Percentiles rank a stretch among this genome's conserved stretches.
Conservation (phyloP, 495 filamentous ascomycete genomes). For the Neurospora sp. region DNA sequence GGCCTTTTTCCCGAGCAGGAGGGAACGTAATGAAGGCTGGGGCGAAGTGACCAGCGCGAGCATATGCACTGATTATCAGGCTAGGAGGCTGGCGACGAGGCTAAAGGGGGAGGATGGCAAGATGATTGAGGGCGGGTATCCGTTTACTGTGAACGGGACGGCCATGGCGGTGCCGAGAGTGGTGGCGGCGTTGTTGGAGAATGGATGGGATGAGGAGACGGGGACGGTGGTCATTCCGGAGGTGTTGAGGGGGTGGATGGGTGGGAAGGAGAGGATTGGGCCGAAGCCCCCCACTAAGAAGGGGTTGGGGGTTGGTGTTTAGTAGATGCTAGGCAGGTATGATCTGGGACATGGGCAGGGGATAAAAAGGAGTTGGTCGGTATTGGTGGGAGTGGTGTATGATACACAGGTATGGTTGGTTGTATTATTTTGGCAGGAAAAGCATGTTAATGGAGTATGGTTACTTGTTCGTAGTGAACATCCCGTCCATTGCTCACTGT, state of each 20-base stretch:
- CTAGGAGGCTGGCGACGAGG: constrained; percentile 65
- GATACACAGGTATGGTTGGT: background rate
- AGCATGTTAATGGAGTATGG: background rate
- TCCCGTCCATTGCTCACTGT: background rate
- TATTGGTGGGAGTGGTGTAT: background rate
- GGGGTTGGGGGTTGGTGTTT: background rate
- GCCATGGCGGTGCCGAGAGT: constrained; percentile 86
- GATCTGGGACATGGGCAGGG: background rate
- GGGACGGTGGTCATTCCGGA: constrained; percentile 62
- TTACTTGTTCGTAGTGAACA: background rate
- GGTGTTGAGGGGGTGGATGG: constrained; percentile 68
- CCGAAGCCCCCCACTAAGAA: constrained; percentile 14
- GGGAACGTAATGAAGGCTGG: constrained; percentile 66
- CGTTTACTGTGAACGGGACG: constrained; percentile 88
- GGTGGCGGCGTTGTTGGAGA: constrained; percentile 84
- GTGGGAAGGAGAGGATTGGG: constrained; percentile 56
- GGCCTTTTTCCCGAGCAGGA: constrained; percentile 80
- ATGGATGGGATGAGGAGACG: constrained; percentile 67
- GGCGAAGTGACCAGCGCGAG: constrained; percentile 88
- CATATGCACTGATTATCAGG: constrained; percentile 93
- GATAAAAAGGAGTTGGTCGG: background rate
- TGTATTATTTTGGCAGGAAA: background rate
- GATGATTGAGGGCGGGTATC: constrained; percentile 36
- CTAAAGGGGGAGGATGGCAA: constrained; percentile 37
- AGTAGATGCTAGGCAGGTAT: background rate